A percentile compares a stretch with the other conserved stretches of the same genome.
Conservation (phyloP, 345 rosid genomes). For the Melaleuca quinquenervia region DNA sequence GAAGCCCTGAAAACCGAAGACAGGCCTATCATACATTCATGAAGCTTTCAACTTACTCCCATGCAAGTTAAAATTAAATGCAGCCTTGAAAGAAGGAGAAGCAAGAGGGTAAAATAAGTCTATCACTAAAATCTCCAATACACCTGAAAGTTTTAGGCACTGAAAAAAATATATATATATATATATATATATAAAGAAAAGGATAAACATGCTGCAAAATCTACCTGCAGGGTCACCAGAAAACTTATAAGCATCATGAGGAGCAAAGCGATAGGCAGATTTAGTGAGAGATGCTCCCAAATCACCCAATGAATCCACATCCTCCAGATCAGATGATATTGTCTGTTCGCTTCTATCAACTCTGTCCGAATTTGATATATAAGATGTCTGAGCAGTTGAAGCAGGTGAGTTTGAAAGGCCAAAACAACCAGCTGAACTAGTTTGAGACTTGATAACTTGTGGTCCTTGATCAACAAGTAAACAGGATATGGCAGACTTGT, state of each 20-base stretch:
- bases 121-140: not conserved
- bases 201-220: not conserved
- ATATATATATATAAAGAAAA: not conserved
- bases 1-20: conserved; percentile 19
- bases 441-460: conserved; percentile 21
- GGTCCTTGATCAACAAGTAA: conserved; percentile 17
- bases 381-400: conserved; percentile 18
- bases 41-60: not conserved
- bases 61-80: not conserved
- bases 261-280: not conserved
- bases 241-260: conserved; percentile 14
- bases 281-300: conserved; percentile 6
- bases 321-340: conserved; percentile 28
- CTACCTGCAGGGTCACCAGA: conserved; percentile 21
- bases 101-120: not conserved
- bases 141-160: not conserved
- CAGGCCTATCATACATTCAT: not conserved
- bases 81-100: not conserved
- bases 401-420: conserved; percentile 16
- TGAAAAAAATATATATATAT: not conserved
- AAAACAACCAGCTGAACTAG: conserved; percentile 17
- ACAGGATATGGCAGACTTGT: conserved; percentile 29
- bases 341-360: conserved; percentile 23
- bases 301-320: conserved; percentile 20
- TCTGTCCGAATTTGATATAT: conserved; percentile 14